These are phyloP conservation scores for Lobosporangium transversale DNA, from an alignment of 192 early-diverging fungal genomes.

Conservation along the genomic window DNA sequence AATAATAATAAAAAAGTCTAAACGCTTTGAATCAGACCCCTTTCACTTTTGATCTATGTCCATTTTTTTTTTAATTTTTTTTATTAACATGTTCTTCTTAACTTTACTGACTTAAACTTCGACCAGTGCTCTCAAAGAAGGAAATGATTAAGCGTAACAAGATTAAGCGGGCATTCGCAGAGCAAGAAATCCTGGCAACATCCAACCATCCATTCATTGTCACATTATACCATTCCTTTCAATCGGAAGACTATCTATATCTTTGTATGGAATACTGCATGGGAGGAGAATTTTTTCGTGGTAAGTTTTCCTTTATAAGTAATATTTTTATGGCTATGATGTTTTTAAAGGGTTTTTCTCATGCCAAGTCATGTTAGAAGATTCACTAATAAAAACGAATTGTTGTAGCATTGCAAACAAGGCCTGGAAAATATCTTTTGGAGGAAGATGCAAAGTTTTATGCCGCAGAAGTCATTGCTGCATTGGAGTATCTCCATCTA, in stretches of 20 bases:
- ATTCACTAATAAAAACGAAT: too few species aligned
- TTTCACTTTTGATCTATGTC: too few species aligned
- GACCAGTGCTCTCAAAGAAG: constrained; percentile 76
- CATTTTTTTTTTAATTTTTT: too few species aligned
- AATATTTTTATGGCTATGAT: too few species aligned
- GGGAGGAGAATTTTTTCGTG: constrained; percentile 91
- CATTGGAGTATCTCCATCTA: constrained; percentile 95
- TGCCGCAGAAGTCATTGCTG: constrained; percentile 95
- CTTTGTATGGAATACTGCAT: constrained; percentile 91
- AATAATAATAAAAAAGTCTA: too few species aligned
- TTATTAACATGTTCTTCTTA: too few species aligned
- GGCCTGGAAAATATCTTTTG: constrained; percentile 89
- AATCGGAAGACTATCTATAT: constrained; percentile 85
- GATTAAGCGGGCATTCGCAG: constrained; percentile 96
- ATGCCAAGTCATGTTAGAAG: too few species aligned
- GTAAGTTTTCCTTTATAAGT: constrained; percentile 36
- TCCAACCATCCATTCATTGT: constrained; percentile 93
- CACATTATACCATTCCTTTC: constrained; percentile 90
- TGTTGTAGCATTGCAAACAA: constrained; percentile 80
- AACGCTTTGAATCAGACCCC: too few species aligned
- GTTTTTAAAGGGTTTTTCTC: too few species aligned
- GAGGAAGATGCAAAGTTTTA: constrained; percentile 97
- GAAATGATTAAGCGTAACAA: constrained; percentile 99
- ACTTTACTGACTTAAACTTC: too few species aligned
- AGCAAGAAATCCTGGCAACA: constrained; percentile 82